These are phyloP conservation scores for Cladosporium sp. DNA, from an alignment of 2,329 filamentous ascomycete species.

Conservation along the genomic window DNA sequence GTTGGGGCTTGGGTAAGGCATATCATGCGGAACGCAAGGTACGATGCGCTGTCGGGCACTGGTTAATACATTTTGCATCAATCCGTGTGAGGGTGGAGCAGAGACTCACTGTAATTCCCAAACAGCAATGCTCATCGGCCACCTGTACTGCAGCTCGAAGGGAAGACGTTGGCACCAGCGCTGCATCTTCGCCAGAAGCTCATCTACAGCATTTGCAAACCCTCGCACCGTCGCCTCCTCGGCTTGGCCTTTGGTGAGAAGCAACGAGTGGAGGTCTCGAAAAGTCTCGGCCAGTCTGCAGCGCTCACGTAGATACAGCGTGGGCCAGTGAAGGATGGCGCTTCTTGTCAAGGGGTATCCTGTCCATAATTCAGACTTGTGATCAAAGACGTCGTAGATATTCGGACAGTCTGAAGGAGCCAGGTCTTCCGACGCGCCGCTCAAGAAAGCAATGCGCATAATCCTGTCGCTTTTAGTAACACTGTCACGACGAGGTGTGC, in stretches of 20 bases:
- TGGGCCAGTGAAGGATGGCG: constrained; percentile 4
- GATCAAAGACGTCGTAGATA: background rate
- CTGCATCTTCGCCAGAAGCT: constrained; percentile 7
- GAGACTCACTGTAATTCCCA: constrained; percentile 17
- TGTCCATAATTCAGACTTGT: background rate
- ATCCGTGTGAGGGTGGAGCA: background rate
- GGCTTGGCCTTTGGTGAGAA: background rate
- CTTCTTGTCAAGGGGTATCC: constrained; percentile 8
- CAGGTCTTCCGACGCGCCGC: background rate
- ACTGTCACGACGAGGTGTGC: background rate
- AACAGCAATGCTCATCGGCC: constrained; percentile 15
- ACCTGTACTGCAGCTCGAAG: constrained; percentile 13
- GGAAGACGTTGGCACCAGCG: constrained; percentile 13
- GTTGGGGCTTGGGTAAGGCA: background rate
- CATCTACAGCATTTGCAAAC: background rate
- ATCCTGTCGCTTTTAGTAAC: background rate
- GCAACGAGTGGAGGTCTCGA: constrained; percentile 10
- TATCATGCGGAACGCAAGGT: background rate
- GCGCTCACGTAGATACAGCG: constrained; percentile 12
- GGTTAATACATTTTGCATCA: background rate
- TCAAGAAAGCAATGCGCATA: background rate
- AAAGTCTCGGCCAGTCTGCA: constrained; percentile 10
- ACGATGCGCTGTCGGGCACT: background rate
- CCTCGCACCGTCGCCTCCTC: background rate
- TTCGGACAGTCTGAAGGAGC: background rate